Conservation (phyloP, 2,329 filamentous ascomycete genomes). For the Aspergillus ochraceus region DNA sequence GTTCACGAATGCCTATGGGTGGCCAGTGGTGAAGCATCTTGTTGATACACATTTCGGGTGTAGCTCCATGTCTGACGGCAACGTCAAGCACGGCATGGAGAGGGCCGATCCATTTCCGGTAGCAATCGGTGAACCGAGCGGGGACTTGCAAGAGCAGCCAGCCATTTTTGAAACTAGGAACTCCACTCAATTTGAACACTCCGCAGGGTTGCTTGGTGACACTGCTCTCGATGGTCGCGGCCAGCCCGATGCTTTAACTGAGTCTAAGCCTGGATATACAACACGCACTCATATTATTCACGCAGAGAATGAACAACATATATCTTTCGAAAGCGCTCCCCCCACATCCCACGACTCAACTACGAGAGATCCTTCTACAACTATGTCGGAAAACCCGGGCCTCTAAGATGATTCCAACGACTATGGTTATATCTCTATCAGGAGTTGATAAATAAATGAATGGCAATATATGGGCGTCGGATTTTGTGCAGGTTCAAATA, state of each 20-base stretch:
- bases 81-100: slow-evolving; percentile 66
- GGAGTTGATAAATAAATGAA: background rate
- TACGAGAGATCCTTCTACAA: background rate
- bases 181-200: background rate
- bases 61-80: slow-evolving; percentile 65
- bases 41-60: slow-evolving; percentile 94
- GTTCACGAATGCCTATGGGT: slow-evolving; percentile 96
- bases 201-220: background rate
- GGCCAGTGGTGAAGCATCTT: slow-evolving; percentile 93
- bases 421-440: background rate
- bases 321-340: background rate
- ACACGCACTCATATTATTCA: background rate
- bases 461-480: background rate
- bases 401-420: background rate
- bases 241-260: background rate
- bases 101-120: slow-evolving; percentile 63
- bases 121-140: slow-evolving; percentile 44
- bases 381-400: background rate
- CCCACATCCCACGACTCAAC: background rate
- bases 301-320: background rate
- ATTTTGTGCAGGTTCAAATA: too few species aligned
- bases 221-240: background rate
- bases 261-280: background rate
- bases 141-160: background rate
- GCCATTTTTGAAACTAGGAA: background rate